A percentile compares a stretch with the other conserved stretches of the same genome.
Evolutionary conservation across 768 basidiomycete species (phyloP).

Genomic region (Nidularia pulvinata): DNA sequence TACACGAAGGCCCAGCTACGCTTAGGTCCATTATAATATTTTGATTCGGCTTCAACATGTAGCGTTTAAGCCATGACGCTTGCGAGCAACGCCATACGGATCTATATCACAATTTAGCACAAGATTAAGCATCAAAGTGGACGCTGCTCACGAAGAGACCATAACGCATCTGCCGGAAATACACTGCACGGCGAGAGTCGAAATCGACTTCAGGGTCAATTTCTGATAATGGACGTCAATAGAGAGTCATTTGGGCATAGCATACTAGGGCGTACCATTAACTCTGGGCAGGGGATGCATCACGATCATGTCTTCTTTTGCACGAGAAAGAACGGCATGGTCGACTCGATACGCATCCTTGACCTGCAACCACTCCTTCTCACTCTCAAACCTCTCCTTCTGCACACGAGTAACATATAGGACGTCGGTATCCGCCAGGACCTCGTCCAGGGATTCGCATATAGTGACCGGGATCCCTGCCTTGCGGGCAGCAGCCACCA

Average conservation of each 20-base stretch:
- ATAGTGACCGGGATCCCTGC: conserved; percentile 79
- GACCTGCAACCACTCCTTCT: conserved; percentile 85
- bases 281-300: conserved; percentile 99
- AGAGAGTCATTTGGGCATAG: conserved; percentile 6
- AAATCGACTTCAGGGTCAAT: conserved; percentile 99
- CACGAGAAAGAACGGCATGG: conserved; percentile 89
- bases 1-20: no score
- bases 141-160: conserved; percentile 86
- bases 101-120: conserved; percentile 9
- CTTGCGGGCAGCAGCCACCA: conserved; percentile 82
- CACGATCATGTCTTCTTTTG: conserved; percentile 97
- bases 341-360: conserved; percentile 94
- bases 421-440: conserved; percentile 91
- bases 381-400: conserved; percentile 86
- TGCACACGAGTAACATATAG: conserved; percentile 97
- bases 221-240: conserved; percentile 49
- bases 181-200: conserved; percentile 90
- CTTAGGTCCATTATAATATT: no score
- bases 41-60: neutral
- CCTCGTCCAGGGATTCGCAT: conserved; percentile 89
- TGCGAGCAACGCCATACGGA: conserved; percentile 33
- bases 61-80: conserved; percentile 23
- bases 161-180: conserved; percentile 99
- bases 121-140: neutral
- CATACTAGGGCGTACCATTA: conserved; percentile 54